These are phyloP conservation scores for Macrophomina pseudophaseolina DNA, from an alignment of 2,329 filamentous ascomycete genomes.

Conservation along the genomic window DNA sequence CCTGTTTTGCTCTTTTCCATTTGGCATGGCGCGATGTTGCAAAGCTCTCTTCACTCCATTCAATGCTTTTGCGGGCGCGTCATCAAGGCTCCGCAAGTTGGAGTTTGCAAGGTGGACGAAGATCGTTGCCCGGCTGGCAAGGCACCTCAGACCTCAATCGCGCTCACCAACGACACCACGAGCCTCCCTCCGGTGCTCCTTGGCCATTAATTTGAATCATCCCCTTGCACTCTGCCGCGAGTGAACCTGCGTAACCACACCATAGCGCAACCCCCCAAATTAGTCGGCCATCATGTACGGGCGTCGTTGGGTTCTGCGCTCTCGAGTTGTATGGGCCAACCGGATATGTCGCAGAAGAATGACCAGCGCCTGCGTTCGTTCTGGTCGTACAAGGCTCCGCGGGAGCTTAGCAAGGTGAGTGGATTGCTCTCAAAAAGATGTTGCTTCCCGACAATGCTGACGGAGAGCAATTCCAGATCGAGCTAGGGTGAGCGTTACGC, in stretches of 20 bases:
- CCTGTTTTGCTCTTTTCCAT: neutral
- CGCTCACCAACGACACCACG: too few relatives aligned
- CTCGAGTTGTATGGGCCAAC: neutral
- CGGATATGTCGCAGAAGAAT: neutral
- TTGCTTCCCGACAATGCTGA: neutral
- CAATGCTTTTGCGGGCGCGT: constrained; percentile 17
- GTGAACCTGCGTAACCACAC: too few relatives aligned
- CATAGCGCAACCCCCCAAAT: too few relatives aligned
- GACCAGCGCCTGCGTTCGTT: neutral
- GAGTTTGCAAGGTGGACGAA: neutral
- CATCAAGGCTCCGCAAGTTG: neutral
- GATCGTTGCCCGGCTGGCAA: neutral
- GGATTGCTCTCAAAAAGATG: neutral
- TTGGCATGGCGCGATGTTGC: neutral
- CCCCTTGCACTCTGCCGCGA: too few relatives aligned
- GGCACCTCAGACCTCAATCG: neutral
- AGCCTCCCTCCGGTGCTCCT: too few relatives aligned
- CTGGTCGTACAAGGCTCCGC: constrained; percentile 11
- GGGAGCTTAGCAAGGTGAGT: neutral
- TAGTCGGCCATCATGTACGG: too few relatives aligned
- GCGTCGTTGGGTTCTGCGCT: too few relatives aligned
- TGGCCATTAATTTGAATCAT: too few relatives aligned
- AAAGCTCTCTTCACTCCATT: constrained; percentile 5
- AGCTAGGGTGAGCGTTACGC: neutral
- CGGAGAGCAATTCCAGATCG: neutral